phyloP scores from a whole-genome alignment of 768 basidiomycete genomes.

The Podaxis sp. region DNA sequence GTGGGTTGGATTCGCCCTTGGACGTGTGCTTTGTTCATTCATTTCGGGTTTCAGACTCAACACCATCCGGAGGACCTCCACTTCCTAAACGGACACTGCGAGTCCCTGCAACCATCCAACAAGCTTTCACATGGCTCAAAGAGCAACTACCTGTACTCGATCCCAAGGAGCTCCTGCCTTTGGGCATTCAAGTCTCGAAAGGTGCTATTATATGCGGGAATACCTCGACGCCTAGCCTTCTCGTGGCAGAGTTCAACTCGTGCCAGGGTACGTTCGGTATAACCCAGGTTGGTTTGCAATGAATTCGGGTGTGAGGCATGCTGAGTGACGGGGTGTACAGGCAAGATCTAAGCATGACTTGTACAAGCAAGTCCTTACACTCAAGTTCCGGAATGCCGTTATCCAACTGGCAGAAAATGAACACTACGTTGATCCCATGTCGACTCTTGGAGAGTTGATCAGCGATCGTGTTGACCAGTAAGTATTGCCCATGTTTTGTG shows the following conservation, averaged over 20 bases:
- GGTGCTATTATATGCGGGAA: constrained; percentile 87
- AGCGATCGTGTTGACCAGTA: constrained; percentile 53
- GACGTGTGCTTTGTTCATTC: neutral
- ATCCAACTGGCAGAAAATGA: constrained; percentile 73
- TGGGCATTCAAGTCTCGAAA: constrained; percentile 74
- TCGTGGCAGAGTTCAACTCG: constrained; percentile 78
- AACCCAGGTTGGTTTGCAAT: constrained; percentile 51
- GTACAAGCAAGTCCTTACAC: constrained; percentile 73
- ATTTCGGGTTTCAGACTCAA: constrained; percentile 12
- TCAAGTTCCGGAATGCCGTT: constrained; percentile 64
- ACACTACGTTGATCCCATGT: constrained; percentile 66
- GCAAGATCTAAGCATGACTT: constrained; percentile 77
- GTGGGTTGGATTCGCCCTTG: constrained; percentile 20
- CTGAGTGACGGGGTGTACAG: constrained; percentile 31
- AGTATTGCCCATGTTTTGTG: constrained; percentile 11
- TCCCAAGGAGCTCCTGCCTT: constrained; percentile 79
- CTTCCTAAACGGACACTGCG: constrained; percentile 23
- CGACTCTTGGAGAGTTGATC: constrained; percentile 57
- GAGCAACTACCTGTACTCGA: constrained; percentile 68
- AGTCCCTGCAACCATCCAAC: constrained; percentile 34
- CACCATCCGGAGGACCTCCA: constrained; percentile 22
- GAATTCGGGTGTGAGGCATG: neutral
- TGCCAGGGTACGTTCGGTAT: constrained; percentile 79
- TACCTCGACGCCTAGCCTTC: constrained; percentile 73
- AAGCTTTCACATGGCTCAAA: constrained; percentile 46